Evolutionary conservation across 768 basidiomycete species (phyloP).

Genomic region (Xanthoconium purpureum): DNA sequence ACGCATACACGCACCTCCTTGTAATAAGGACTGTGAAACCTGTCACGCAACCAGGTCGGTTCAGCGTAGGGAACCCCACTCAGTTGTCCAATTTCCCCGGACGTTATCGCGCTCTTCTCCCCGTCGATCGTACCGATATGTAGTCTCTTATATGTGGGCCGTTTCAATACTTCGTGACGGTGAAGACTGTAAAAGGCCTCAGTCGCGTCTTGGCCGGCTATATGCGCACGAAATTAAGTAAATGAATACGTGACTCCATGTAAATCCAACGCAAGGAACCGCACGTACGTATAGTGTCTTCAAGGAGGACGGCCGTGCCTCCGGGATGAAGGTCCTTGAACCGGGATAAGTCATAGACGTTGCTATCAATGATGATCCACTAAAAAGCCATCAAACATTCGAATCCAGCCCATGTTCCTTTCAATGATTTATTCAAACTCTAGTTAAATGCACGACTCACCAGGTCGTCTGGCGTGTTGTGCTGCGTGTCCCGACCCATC

Average conservation of each 20-base stretch:
- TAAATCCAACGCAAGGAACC: not conserved
- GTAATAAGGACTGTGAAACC: slow-evolving; percentile 73
- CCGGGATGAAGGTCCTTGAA: slow-evolving; percentile 48
- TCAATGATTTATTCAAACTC: not conserved
- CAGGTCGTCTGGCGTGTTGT: slow-evolving; percentile 75
- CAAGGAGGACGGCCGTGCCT: not conserved
- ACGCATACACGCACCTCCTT: slow-evolving; percentile 47
- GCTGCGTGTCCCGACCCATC: slow-evolving; percentile 39
- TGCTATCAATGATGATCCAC: slow-evolving; percentile 46
- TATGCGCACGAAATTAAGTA: slow-evolving; percentile 47
- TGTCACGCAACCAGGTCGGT: slow-evolving; percentile 66
- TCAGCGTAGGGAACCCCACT: slow-evolving; percentile 78
- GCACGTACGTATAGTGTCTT: not conserved
- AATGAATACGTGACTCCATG: not conserved
- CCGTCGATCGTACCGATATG: slow-evolving; percentile 52
- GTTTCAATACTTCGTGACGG: slow-evolving; percentile 64
- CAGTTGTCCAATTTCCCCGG: slow-evolving; percentile 48
- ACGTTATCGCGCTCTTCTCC: slow-evolving; percentile 49
- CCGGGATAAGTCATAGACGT: slow-evolving; percentile 76
- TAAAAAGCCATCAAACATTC: not conserved
- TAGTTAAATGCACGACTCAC: slow-evolving; percentile 32
- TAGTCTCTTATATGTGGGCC: slow-evolving; percentile 35
- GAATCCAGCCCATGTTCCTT: not conserved
- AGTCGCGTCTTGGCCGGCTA: slow-evolving; percentile 73
- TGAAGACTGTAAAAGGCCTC: slow-evolving; percentile 80